Conservation (phyloP, 306 rosid genomes). For the Cucurbita ficifolia region DNA sequence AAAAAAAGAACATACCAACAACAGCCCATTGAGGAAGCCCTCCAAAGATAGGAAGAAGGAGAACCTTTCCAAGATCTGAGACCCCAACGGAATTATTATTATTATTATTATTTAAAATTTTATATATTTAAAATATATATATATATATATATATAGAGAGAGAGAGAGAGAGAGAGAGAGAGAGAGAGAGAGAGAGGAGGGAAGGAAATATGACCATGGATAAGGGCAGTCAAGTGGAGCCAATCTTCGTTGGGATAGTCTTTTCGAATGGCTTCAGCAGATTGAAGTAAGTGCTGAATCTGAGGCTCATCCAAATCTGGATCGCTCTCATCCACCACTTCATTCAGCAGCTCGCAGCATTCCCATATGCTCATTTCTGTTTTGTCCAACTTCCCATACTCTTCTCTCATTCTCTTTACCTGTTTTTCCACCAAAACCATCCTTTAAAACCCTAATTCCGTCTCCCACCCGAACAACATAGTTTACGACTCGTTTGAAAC, state of each 20-base stretch:
- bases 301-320: conserved; percentile 67
- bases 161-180: no score
- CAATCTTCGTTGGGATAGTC: conserved; percentile 41
- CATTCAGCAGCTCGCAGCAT: conserved; percentile 46
- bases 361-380: conserved; percentile 57
- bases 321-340: conserved; percentile 46
- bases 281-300: conserved; percentile 39
- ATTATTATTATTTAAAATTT: no score
- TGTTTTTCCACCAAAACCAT: neutral
- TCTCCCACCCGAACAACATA: no score
- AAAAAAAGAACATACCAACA: conserved; percentile 28
- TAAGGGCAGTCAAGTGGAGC: conserved; percentile 60
- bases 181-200: no score
- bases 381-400: conserved; percentile 29
- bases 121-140: no score
- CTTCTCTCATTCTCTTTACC: conserved; percentile 40
- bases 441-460: neutral
- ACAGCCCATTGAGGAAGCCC: conserved; percentile 66
- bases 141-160: no score
- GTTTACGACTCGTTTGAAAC: no score
- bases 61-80: conserved; percentile 49
- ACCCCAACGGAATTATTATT: no score
- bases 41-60: conserved; percentile 48
- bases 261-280: conserved; percentile 48
- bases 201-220: conserved; percentile 24